A percentile compares a stretch with the other conserved stretches of the same genome.
Conservation (phyloP, 495 filamentous ascomycete species). For the Pyrenula massariospora region DNA sequence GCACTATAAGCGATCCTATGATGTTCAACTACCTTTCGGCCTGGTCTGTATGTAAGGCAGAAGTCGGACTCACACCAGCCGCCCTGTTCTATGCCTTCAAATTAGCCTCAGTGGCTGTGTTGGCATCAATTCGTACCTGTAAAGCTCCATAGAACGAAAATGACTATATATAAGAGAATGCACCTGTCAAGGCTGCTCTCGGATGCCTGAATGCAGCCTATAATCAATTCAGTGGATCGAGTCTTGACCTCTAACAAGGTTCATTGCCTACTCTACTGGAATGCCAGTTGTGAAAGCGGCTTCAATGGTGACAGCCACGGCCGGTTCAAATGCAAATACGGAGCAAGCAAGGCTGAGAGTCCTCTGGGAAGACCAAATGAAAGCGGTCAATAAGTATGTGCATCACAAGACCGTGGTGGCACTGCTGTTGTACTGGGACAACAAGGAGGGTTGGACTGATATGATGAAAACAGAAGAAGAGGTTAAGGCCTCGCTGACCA, state of each 20-base stretch:
- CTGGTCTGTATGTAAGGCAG: background rate
- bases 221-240: background rate
- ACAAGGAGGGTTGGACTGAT: background rate
- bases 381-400: background rate
- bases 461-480: background rate
- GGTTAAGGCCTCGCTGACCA: too few species aligned
- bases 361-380: background rate
- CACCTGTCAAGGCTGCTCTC: background rate
- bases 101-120: background rate
- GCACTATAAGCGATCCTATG: background rate
- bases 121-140: background rate
- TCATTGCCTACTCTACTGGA: background rate
- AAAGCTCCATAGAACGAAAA: background rate
- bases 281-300: background rate
- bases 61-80: background rate
- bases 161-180: background rate
- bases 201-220: background rate
- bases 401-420: background rate
- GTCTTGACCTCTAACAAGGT: background rate
- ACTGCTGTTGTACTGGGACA: background rate
- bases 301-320: background rate
- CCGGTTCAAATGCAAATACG: background rate
- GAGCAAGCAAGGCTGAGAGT: background rate
- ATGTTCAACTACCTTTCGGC: background rate
- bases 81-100: background rate